phyloP scores from a whole-genome alignment of 2,329 filamentous ascomycete genomes.

The Plenodomus biglobosus region DNA sequence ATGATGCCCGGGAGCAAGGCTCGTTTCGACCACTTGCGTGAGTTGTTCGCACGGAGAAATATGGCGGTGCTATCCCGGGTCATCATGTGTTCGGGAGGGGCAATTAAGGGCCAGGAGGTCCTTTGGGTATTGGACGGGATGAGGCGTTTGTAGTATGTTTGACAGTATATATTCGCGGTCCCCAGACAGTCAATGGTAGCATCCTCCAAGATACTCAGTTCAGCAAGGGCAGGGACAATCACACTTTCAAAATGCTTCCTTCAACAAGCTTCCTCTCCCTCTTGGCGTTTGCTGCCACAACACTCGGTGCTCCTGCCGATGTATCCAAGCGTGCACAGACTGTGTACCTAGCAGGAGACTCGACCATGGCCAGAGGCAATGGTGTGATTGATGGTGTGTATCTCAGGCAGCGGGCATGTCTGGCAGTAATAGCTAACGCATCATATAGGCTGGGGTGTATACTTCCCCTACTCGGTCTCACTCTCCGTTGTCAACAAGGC shows the following conservation, averaged over 20 bases:
- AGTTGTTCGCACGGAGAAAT: not conserved
- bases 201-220: not conserved
- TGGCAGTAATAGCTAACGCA: not conserved
- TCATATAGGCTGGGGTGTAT: constrained; percentile 63
- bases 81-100: not conserved
- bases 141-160: not conserved
- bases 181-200: not conserved
- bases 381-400: constrained; percentile 47
- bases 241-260: constrained; percentile 4
- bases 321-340: constrained; percentile 43
- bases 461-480: constrained; percentile 56
- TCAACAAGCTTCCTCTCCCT: constrained; percentile 18
- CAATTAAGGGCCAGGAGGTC: not conserved
- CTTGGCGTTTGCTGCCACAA: constrained; percentile 22
- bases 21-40: not conserved
- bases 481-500: constrained; percentile 63
- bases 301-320: constrained; percentile 25
- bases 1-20: not conserved
- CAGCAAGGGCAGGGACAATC: not conserved
- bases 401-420: not conserved
- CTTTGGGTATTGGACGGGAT: not conserved
- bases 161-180: not conserved
- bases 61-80: not conserved
- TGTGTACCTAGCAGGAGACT: constrained; percentile 62
- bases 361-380: constrained; percentile 59